Evolutionary conservation across 306 rosid genomes (phyloP), one percentile per base, ranked within the genome.

Genomic region (Glycine latifolia): DNA sequence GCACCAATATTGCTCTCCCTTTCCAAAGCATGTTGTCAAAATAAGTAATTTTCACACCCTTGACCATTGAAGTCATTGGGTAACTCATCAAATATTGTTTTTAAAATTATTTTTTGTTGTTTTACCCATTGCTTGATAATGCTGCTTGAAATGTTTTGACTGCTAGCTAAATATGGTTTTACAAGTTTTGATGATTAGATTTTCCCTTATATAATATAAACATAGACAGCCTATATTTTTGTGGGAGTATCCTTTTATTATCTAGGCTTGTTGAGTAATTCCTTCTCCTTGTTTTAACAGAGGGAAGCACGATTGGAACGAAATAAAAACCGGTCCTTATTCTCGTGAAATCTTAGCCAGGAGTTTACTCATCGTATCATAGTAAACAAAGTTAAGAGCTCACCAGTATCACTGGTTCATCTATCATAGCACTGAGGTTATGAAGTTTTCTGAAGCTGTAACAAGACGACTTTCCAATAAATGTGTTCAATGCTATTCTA

Each of bases 221-320:
- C 8, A 68, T 12, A 35, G 8, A 43, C 47, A 2, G 11, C 77
- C 13, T 15, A 7, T 46, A 50, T 26, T 41, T 58, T 35, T 59
- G 17, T 68, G 4, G 47, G 26, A 54, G 52, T 41, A 54, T 77
- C 17, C 46, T 75, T 35, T 56, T 20, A 15, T 59, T 78, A 63
- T 68, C 73, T n/a, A 49, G 68, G 15, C 70, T 69, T 26, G 39
- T 75, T 62, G 53, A 6, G 15, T 68, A 78, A 68, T 67, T 82
- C 46, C 75, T 76, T 41, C 26, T 55, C 14, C 58, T 87, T 80
- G 82, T 84, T 83, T 70, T 14, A 7, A 85, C 91, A 95, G 99
- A 91, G 99, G 89, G 91, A 88, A 74, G 97, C 92, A 89, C 94
- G 97, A 65, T 82, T 95, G 85, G 99, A 95, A 81, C 93, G 95